A percentile compares a stretch with the other conserved stretches of the same genome.
Evolutionary conservation across 2,329 filamentous ascomycete species (phyloP).

Genomic region (Trichoderma sp.): DNA sequence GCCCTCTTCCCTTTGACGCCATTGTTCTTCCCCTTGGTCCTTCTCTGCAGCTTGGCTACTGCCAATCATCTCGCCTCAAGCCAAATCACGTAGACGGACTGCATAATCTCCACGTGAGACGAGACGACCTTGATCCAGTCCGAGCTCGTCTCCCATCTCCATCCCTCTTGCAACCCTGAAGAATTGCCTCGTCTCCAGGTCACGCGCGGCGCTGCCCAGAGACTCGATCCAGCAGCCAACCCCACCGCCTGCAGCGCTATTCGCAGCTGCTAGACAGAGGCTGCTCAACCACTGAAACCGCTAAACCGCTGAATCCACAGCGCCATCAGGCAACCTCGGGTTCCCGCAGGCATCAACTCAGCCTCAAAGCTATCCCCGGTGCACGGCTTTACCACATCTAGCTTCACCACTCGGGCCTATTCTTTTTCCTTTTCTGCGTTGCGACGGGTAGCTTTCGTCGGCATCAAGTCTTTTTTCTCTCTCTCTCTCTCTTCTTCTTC

Average conservation of each 20-base stretch:
- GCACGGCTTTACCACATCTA: not conserved
- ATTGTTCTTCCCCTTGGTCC: not conserved
- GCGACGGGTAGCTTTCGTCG: not conserved
- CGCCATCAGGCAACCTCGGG: constrained; percentile 16
- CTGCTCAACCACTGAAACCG: not conserved
- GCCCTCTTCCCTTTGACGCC: not conserved
- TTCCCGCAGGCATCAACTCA: constrained; percentile 18
- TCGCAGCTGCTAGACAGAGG: not conserved
- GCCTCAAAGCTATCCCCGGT: constrained; percentile 1
- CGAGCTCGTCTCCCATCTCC: not conserved
- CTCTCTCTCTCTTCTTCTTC: too few species aligned
- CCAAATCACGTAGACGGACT: not conserved
- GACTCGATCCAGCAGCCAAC: not conserved
- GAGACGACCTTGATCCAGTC: not conserved
- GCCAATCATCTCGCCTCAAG: not conserved
- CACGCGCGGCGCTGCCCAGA: not conserved
- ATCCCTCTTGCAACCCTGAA: not conserved
- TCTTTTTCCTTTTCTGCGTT: not conserved
- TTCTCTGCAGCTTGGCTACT: not conserved
- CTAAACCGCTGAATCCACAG: not conserved
- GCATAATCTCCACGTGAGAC: constrained; percentile 8
- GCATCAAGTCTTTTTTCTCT: not conserved
- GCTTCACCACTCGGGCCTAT: not conserved
- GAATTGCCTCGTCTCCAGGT: constrained; percentile 5
- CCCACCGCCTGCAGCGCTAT: not conserved